Base-by-base conservation (phyloP, 2,329 filamentous ascomycete species). In the Diaporthe vaccinii region DNA sequence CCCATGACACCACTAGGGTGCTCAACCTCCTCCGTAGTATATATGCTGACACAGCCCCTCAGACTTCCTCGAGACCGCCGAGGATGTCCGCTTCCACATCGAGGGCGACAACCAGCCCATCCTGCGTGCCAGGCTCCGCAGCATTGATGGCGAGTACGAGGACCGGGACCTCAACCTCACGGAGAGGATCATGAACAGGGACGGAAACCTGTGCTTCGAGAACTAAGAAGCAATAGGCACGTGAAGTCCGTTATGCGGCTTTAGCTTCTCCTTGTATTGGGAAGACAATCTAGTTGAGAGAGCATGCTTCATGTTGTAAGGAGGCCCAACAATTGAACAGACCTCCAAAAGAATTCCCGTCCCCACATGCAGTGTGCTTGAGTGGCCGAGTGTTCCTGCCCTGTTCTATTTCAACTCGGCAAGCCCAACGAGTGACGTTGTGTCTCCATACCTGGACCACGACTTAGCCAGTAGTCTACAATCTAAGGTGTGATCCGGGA, bases 111-210 rank as follows among this genome's bases (percentile, higher is more conserved):
- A 84, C 28, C 77, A 80, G 1, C 89, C 89, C 51, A 79, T 92
- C 59, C 88, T 92, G 61, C 88, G 89, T 25, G 89, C 89, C 51
- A 75, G 62, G 0, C 85, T 92, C 44, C 79, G 75, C 53, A 84
- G 86, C 44, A 67, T 80, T 1, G 83, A 88, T 0, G 89, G 89
- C 53, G 83, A 89, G 25, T 72, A 74, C 1, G 75, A 83, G 2
- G 75, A 81, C 9, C 82, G 84, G 51, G 85, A 92, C 78, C 77
- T 92, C 77, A 91, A 92, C 84, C 85, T 92, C 8, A 81, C 86
- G 3, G 89, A 91, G 85, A 84, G 87, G 75, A 85, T 92, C 72
- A 81, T 82, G 75, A 92, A 92, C 82, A 78, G 87, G 28, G 80
- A 89, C 78, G 90, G 90, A n/a, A 39, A 75, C 1, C 84, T 90